Base-by-base conservation (phyloP, 306 rosid species). In the Cucumis cinereus region DNA sequence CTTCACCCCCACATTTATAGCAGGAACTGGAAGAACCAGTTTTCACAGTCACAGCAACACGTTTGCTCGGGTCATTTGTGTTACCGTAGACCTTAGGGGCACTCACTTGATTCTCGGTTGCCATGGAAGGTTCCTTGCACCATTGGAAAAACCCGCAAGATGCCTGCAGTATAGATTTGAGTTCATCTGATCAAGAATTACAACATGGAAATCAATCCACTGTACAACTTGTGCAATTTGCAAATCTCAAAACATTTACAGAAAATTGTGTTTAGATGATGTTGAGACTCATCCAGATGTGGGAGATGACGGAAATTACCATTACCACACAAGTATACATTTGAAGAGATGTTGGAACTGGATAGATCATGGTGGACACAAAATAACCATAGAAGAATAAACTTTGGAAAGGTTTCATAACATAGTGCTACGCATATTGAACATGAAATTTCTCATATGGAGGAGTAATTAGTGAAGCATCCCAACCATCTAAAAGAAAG, bases 141-240 rank as follows among this genome's bases (percentile, higher is more conserved):
- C 91, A 87, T 80, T 81, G 85, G 82, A 87, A 87, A 82, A 83
- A 87, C 68, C 87, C 84, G 20, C 91, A 87, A 38, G 85, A 9
- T 10, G 20, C 77, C 77, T 74, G 63, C 77, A 74, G 22, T 10
- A 59, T 2, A 54, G 8, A 33, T 26, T 68, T 4, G 13, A 55
- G 10, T 49, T 15, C 30, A 8, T 13, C 33, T 11, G 33, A 67
- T 24, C 16, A 73, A 8, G 33, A 54, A 28, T 53, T 30, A 72
- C 77, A 64, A 63, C 7, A 38, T 19, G 67, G 5, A 60, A 28
- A 28, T 59, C 66, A 28, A 26, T 12, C 38, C 38, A 26, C 55
- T 24, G 38, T 17, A 36, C 16, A 36, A 35, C 26, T 62, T 36
- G 1, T 63, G 26, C 66, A 64, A 10, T 19, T 63, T 64, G 47